Evolutionary conservation across 805 yeast species (phyloP).

Genomic region (Metschnikowia picachoensis): DNA sequence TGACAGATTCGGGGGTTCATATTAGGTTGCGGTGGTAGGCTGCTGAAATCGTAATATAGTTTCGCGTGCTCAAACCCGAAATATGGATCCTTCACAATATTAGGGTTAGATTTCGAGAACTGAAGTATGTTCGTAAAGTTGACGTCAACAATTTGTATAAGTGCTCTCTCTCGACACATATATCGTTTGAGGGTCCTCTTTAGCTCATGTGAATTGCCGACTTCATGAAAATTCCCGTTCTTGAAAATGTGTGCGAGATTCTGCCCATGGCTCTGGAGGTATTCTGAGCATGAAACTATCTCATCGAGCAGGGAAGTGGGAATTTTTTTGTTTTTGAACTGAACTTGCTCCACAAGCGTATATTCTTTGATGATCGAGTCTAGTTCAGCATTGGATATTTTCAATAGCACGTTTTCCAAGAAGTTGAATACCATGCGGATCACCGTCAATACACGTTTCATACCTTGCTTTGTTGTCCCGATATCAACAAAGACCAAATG

Average conservation of each 20-base stretch:
- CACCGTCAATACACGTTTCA: slow-evolving; percentile 31
- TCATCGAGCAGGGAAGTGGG: slow-evolving; percentile 14
- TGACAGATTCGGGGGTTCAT: background rate
- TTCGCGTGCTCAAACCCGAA: slow-evolving; percentile 12
- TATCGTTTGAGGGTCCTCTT: background rate
- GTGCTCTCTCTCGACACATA: background rate
- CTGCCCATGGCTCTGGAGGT: slow-evolving; percentile 1
- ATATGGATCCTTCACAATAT: slow-evolving; percentile 1
- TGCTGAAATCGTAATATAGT: slow-evolving; percentile 2
- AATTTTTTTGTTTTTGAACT: slow-evolving; percentile 31
- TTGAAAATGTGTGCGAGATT: background rate
- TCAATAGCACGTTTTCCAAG: slow-evolving; percentile 12
- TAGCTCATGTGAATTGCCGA: background rate
- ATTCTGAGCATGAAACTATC: slow-evolving; percentile 11
- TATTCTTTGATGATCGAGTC: slow-evolving; percentile 45
- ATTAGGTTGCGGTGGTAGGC: background rate
- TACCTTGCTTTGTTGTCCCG: slow-evolving; percentile 45
- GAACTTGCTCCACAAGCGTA: slow-evolving; percentile 42
- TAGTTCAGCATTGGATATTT: slow-evolving; percentile 18
- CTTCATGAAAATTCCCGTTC: background rate
- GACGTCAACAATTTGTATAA: background rate
- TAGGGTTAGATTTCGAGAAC: background rate
- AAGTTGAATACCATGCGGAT: slow-evolving; percentile 32
- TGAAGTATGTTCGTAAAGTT: background rate
- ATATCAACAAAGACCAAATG: slow-evolving; percentile 48